Evolutionary conservation across 768 basidiomycete species (phyloP), one percentile per base, ranked within the genome.

Genomic region (Termitomyces sp.): DNA sequence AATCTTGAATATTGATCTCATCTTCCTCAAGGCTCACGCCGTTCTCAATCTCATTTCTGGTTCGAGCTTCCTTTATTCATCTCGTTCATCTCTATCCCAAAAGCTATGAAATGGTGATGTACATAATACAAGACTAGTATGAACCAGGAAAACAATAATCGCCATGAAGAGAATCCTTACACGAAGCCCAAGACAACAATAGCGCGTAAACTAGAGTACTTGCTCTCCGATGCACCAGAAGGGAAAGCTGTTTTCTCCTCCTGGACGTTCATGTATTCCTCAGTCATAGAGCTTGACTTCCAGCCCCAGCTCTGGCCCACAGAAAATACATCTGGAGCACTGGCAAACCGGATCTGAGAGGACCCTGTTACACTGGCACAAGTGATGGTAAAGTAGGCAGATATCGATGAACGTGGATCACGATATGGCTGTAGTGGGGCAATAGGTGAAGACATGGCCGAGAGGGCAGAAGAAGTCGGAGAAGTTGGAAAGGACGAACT

Each of bases 241-340:
- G 57, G 64, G 2, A 68, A 47, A 12, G 64, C 58, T 24, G 61
- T 61, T 56, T 68, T 65, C 15, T 74, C 66, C 35, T 68, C 65
- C 15, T 70, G 70, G 48, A 82, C 64, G 58, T 79, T 71, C 57
- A 74, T 64, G 62, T 78, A 75, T 54, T 79, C 82, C 51, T 83
- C 80, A 19, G 74, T 76, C 56, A 79, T 60, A 12, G 77, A 74
- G 56, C 77, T 78, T 14, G 76, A 75, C 72, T 93, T 93, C 93
- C 93, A 95, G 0, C 93, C 94, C 94, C 93, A 96, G 59, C 88
- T 91, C 75, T 94, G 91, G 57, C 84, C 84, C 44, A 93, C 77
- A 28, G 85, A 77, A 66, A 97, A 96, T 43, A 81, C 77, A 64
- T 97, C 94, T 1, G 94, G 94, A 3, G 86, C 81, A 59, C 90